Evolutionary conservation across 768 basidiomycete species (phyloP).

Genomic region (Epithele typhae): DNA sequence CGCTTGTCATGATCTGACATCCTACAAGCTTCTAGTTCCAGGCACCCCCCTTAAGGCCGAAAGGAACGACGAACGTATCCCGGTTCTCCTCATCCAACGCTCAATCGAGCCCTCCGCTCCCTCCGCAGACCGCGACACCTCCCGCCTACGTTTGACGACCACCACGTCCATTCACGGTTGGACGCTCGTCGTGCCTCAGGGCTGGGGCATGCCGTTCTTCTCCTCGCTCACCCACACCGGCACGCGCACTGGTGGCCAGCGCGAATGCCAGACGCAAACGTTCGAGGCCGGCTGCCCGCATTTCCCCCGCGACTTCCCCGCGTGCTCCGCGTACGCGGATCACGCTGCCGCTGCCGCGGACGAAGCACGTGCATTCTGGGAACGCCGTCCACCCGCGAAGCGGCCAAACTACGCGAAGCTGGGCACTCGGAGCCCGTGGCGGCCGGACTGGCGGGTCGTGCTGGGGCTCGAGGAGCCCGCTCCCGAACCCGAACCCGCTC

Average conservation of each 20-base stretch:
- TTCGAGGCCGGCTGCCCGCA: slow-evolving; percentile 74
- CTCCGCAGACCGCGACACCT: slow-evolving; percentile 12
- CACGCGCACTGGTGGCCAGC: slow-evolving; percentile 80
- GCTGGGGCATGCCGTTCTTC: slow-evolving; percentile 91
- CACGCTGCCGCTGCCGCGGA: slow-evolving; percentile 45
- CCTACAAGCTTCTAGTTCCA: slow-evolving; percentile 63
- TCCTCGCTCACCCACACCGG: slow-evolving; percentile 78
- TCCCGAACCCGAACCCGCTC: slow-evolving; percentile 1
- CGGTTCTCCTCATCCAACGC: slow-evolving; percentile 78
- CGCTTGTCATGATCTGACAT: background rate
- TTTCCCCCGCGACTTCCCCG: slow-evolving; percentile 83
- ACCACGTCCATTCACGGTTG: slow-evolving; percentile 64
- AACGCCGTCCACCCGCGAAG: slow-evolving; percentile 84
- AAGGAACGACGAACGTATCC: slow-evolving; percentile 78
- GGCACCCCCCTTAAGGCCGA: slow-evolving; percentile 65
- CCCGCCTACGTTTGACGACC: slow-evolving; percentile 5
- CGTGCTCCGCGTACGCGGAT: slow-evolving; percentile 46
- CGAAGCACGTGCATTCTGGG: slow-evolving; percentile 63
- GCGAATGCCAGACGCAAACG: slow-evolving; percentile 74
- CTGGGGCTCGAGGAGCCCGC: slow-evolving; percentile 43
- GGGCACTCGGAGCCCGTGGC: slow-evolving; percentile 68
- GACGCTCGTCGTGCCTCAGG: slow-evolving; percentile 81
- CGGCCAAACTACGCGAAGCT: slow-evolving; percentile 65
- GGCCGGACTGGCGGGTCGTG: slow-evolving; percentile 69
- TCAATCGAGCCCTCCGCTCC: slow-evolving; percentile 46